phyloP scores from a whole-genome alignment of 192 early-diverging fungal species.

The Entophlyctis luteolus region DNA sequence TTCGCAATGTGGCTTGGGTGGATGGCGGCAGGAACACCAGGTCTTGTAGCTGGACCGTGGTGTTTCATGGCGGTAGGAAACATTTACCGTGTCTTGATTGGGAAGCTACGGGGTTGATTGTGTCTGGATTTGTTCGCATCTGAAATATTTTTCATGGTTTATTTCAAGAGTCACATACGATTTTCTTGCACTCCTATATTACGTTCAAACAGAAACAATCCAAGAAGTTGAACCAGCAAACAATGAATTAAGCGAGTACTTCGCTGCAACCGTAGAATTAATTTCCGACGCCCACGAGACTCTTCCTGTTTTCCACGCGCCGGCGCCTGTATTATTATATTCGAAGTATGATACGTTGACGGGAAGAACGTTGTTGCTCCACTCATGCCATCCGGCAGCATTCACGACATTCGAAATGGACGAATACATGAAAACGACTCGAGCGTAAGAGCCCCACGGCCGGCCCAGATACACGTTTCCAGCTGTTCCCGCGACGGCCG shows the following conservation, averaged over 20 bases:
- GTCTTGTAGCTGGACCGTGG: slow-evolving; percentile 15
- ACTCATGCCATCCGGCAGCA: not conserved
- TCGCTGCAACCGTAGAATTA: not conserved
- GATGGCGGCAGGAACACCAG: slow-evolving; percentile 17
- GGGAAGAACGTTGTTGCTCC: not conserved
- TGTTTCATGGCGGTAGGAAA: not conserved
- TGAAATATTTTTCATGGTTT: too few relatives aligned
- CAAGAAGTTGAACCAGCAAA: not conserved
- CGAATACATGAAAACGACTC: not conserved
- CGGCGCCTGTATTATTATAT: not conserved
- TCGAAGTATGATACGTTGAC: not conserved
- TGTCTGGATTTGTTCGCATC: too few relatives aligned
- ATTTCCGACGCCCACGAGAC: not conserved
- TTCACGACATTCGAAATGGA: not conserved
- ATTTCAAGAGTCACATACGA: too few relatives aligned
- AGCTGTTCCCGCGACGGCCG: not conserved
- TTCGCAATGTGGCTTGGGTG: slow-evolving; percentile 45
- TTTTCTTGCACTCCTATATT: too few relatives aligned
- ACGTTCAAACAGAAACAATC: too few relatives aligned
- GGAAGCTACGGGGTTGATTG: too few relatives aligned
- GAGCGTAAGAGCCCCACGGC: not conserved
- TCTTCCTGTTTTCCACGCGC: not conserved
- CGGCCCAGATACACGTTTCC: not conserved
- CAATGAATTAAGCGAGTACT: not conserved
- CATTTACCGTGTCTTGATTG: not conserved